Conservation (phyloP, 2,329 filamentous ascomycete genomes). For the Microcyclospora tardicrescens region DNA sequence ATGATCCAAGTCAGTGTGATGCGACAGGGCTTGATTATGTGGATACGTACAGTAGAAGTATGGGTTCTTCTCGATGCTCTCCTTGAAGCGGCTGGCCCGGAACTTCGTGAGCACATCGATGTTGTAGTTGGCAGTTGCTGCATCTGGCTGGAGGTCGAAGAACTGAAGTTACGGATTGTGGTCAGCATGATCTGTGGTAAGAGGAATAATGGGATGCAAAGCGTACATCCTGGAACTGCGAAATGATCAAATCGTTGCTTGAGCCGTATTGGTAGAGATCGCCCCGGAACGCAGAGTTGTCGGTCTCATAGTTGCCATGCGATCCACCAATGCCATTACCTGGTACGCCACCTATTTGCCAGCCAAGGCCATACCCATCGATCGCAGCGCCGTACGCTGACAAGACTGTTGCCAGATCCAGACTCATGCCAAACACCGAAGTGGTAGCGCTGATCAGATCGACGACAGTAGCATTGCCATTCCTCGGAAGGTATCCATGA, state of each 20-base stretch:
- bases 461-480: conserved; percentile 23
- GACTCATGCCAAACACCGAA: conserved; percentile 26
- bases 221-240: conserved; percentile 3
- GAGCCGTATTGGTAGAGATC: conserved; percentile 16
- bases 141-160: conserved; percentile 1
- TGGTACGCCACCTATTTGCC: conserved; percentile 13
- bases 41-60: conserved; percentile 11
- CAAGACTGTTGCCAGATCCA: conserved; percentile 27
- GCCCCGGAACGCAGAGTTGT: conserved; percentile 17
- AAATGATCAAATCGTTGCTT: conserved; percentile 4
- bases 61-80: conserved; percentile 11
- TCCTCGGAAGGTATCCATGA: conserved; percentile 28
- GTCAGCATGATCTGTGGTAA: too few relatives aligned
- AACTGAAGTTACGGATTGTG: not conserved
- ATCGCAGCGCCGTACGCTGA: conserved; percentile 19
- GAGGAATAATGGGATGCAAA: too few relatives aligned
- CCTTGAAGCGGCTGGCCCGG: conserved; percentile 12
- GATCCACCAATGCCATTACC: conserved; percentile 1
- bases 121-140: conserved; percentile 7
- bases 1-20: not conserved
- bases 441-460: conserved; percentile 14
- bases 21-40: not conserved
- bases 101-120: conserved; percentile 16
- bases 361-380: conserved; percentile 13
- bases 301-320: conserved; percentile 21